Conservation (phyloP, 768 basidiomycete genomes). For the Pleurotus sapidus region DNA sequence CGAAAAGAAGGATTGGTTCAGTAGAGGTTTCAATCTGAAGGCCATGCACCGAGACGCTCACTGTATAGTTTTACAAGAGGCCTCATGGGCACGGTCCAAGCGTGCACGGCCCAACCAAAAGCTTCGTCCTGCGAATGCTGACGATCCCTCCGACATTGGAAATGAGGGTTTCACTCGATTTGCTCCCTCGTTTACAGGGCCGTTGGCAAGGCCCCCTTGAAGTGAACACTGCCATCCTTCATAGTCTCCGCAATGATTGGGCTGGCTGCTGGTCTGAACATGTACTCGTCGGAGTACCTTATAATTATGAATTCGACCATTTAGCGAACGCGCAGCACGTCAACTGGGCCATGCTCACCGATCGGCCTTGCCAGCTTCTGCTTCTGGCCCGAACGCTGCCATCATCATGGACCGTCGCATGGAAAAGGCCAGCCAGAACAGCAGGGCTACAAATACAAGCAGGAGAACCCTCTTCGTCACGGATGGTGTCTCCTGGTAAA, state of each 20-base stretch:
- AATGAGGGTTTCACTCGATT: background rate
- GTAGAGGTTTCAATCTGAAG: too few relatives aligned
- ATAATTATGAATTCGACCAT: background rate
- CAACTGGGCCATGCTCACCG: background rate
- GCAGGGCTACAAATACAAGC: slow-evolving; percentile 33
- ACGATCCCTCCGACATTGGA: too few relatives aligned
- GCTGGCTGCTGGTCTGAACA: slow-evolving; percentile 81
- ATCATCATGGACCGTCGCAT: slow-evolving; percentile 24
- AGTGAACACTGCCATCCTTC: slow-evolving; percentile 62
- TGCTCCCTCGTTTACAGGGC: background rate
- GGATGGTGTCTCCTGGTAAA: slow-evolving; percentile 36
- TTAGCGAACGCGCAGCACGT: background rate
- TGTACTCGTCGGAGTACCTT: slow-evolving; percentile 83
- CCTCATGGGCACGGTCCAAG: too few relatives aligned
- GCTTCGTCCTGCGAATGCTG: too few relatives aligned
- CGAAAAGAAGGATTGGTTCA: too few relatives aligned
- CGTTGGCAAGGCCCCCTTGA: slow-evolving; percentile 66
- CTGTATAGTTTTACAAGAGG: too few relatives aligned
- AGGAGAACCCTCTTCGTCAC: slow-evolving; percentile 45
- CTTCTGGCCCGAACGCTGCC: slow-evolving; percentile 21
- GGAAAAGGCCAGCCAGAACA: slow-evolving; percentile 43
- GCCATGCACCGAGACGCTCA: too few relatives aligned
- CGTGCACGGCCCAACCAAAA: too few relatives aligned
- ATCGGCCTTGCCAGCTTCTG: slow-evolving; percentile 31
- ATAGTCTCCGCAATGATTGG: slow-evolving; percentile 78